Base-by-base conservation (phyloP, 352 stramenopile genomes). In the Stramenopiles sp. region DNA sequence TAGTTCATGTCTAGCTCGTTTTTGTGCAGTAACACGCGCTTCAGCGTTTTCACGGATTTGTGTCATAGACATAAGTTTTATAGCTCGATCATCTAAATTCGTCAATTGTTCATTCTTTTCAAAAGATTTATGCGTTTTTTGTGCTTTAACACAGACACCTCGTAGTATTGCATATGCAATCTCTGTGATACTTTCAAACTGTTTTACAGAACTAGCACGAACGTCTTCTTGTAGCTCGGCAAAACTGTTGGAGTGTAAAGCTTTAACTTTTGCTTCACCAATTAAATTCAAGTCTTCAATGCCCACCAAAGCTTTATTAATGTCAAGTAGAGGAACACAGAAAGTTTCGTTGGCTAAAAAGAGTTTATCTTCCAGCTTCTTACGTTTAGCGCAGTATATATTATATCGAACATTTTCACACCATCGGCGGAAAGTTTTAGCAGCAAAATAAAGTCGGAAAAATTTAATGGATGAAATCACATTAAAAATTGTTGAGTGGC, bases 401-500 rank as follows among this genome's bases (percentile, higher is more conserved):
- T 81, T 77, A 45, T 62, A 84, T 1, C 67, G 60, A 19, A 87
- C 62, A 42, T 73, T 76, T n/a, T 62, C 56, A 8, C 55, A 48
- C 75, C 75, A 91, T 7, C 64, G 40, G 0, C 54, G 61, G 39
- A 90, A 85, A 3, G 56, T 54, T 44, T 91, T 91, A 36, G 61
- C 61, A n/a, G 78, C 61, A 3, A 90, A 51, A 43, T 83, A 91
- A 40, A 81, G 56, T 52, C 77, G 84, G 55, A 85, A 91, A 45
- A 84, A 91, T 0, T 61, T 60, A 7, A 90, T 66, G 18, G 62
- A 76, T 22, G 64, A 71, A n/a, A 91, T 58, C 19, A 91, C 68
- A 42, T 86, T 87, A 38, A 89, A 91, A 37, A 84, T 64, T 12
- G 70, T 86, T 0, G 62, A 74, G 45, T 86, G 64, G 2, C 72